These are phyloP conservation scores for Hirschfeldia incana DNA, from an alignment of 345 rosid species.

Conservation along the genomic window DNA sequence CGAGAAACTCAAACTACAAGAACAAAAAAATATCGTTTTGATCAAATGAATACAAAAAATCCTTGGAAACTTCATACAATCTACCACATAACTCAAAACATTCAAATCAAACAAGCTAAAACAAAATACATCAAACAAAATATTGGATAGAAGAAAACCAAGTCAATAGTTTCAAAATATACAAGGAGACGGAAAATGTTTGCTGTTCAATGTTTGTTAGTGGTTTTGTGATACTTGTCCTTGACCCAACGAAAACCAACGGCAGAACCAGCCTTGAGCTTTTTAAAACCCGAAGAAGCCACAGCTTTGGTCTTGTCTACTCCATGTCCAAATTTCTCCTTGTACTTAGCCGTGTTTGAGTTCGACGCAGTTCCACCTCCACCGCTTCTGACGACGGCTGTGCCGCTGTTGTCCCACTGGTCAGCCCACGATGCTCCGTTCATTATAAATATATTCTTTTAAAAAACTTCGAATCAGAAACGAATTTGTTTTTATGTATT, in stretches of 20 bases:
- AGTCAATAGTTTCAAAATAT: not conserved
- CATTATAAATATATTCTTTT: slow-evolving; percentile 15
- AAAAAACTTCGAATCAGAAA: not conserved
- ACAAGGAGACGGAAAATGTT: not conserved
- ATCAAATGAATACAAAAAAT: too few relatives aligned
- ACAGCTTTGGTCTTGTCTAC: slow-evolving; percentile 57
- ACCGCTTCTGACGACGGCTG: slow-evolving; percentile 27
- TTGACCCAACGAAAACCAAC: slow-evolving; percentile 65
- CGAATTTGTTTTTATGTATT: not conserved
- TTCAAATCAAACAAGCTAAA: not conserved
- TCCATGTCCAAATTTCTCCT: slow-evolving; percentile 67
- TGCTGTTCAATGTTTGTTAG: slow-evolving; percentile 34
- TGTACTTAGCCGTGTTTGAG: slow-evolving; percentile 55
- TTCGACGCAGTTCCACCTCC: slow-evolving; percentile 34
- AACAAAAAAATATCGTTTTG: too few relatives aligned
- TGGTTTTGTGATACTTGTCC: slow-evolving; percentile 57
- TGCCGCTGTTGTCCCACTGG: slow-evolving; percentile 64
- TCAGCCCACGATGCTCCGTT: slow-evolving; percentile 71
- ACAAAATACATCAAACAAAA: not conserved
- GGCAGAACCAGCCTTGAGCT: slow-evolving; percentile 59
- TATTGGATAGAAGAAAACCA: not conserved
- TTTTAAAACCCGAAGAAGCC: slow-evolving; percentile 61
- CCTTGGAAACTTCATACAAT: too few relatives aligned
- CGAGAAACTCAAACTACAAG: not conserved
- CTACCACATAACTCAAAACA: too few relatives aligned